These are phyloP conservation scores for Citrus mangshanensis DNA, from an alignment of 345 rosid genomes.

Conservation along the genomic window DNA sequence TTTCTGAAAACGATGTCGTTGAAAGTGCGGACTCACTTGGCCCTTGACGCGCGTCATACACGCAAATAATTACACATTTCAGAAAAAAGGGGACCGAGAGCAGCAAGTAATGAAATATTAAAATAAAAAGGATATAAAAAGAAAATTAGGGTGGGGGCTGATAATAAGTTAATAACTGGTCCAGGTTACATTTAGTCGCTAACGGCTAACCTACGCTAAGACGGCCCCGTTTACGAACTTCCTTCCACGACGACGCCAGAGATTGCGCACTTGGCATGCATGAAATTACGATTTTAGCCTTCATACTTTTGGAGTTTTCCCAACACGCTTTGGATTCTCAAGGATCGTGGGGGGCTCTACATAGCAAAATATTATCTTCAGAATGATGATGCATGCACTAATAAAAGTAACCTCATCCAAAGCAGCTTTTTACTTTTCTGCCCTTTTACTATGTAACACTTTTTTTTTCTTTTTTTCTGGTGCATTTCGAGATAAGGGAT, in stretches of 20 bases:
- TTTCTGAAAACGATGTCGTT: background rate
- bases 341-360: conserved; percentile 8
- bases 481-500: background rate
- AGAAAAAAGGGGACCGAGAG: background rate
- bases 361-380: background rate
- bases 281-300: conserved; percentile 12
- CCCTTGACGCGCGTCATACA: conserved; percentile 19
- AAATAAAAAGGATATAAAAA: too few relatives aligned
- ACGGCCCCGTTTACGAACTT: background rate
- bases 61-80: background rate
- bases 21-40: background rate
- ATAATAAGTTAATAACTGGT: conserved; percentile 6
- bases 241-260: conserved; percentile 15
- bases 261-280: conserved; percentile 16
- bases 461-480: background rate
- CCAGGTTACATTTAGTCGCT: background rate
- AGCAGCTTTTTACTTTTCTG: background rate
- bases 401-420: background rate
- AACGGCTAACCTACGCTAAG: background rate
- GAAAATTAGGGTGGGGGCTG: background rate
- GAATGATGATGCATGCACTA: background rate
- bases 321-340: background rate
- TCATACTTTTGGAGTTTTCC: background rate
- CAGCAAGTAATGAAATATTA: too few relatives aligned
- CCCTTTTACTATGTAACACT: background rate